These are phyloP conservation scores for Cladophialophora carrionii DNA, from an alignment of 2,329 filamentous ascomycete genomes.

Conservation along the genomic window DNA sequence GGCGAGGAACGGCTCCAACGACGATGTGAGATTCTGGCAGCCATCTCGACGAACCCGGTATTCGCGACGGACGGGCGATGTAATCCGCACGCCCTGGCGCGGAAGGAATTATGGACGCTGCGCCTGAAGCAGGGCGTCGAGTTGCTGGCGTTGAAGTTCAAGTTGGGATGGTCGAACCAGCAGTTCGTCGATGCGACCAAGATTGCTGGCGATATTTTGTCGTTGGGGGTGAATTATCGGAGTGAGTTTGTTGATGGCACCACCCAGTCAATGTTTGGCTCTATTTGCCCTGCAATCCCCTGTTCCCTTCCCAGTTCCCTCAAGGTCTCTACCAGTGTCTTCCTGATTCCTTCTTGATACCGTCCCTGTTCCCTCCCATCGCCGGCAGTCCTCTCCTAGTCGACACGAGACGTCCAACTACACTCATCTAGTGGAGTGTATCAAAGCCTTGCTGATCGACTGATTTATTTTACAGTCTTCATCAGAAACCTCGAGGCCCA, in stretches of 20 bases:
- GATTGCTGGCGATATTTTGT: slow-evolving; percentile 6
- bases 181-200: slow-evolving; percentile 21
- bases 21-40: slow-evolving; percentile 9
- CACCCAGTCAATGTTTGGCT: too few relatives aligned
- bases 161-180: slow-evolving; percentile 21
- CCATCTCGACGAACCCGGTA: slow-evolving; percentile 9
- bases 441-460: background rate
- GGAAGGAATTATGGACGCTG: slow-evolving; percentile 27
- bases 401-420: too few relatives aligned
- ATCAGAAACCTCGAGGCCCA: slow-evolving; percentile 35
- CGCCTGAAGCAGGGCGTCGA: slow-evolving; percentile 19
- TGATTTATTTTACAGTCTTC: slow-evolving; percentile 25
- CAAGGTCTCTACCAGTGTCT: background rate
- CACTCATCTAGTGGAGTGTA: too few relatives aligned
- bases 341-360: too few relatives aligned
- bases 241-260: too few relatives aligned
- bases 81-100: slow-evolving; percentile 19
- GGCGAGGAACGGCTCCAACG: slow-evolving; percentile 13
- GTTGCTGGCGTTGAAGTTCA: slow-evolving; percentile 20
- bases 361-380: too few relatives aligned
- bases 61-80: background rate
- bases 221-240: slow-evolving; percentile 10
- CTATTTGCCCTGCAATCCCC: too few relatives aligned
- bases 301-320: background rate
- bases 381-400: too few relatives aligned